Evolutionary conservation across 1,284 basidiomycete species (phyloP), one percentile per base, ranked within the genome.

Genomic region (Lentinus polychrous): DNA sequence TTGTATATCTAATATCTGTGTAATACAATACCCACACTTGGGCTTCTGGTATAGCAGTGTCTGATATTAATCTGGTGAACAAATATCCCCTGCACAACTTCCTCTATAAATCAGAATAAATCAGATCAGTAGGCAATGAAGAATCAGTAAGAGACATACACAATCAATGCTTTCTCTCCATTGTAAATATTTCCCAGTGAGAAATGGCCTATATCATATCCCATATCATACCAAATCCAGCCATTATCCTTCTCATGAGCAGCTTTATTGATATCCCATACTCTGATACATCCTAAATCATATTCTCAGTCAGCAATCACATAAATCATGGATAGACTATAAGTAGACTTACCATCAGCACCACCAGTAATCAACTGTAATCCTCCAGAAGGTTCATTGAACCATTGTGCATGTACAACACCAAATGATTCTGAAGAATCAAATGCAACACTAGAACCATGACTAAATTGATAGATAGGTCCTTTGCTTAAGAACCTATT

Each of bases 241-340:
- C 80, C 78, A 58, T 82, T 78, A 3, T 58, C 49, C 4, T 60
- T 53, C 46, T 71, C 65, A 14, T 61, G 57, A 5, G 51, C 56
- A 5, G 76, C 67, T 23, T 64, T 57, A 17, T 67, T 62, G 10
- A 79, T 72, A 56, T 85, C 75, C 84, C 84, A 87, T 23, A 84
- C 56, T 17, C 83, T 71, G 8, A 87, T 72, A 55, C 79, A 83
- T 8, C 84, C 83, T 85, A n/a, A n/a, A n/a, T n/a, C n/a, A 55
- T 34, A 27, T 27, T 27, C 27, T 5, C 48, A 27, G 59, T 49
- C 49, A 49, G 36, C n/a, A 17, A 17, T 32, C 54, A 46, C n/a
- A 46, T 23, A 12, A 49, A 42, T 46, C 22, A 39, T 27, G 46
- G 11, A 45, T 33, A 45, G 14, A 44, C 32, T 32, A 39, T 14